Conservation (phyloP, 495 filamentous ascomycete species). For the Monascus purpureus region DNA sequence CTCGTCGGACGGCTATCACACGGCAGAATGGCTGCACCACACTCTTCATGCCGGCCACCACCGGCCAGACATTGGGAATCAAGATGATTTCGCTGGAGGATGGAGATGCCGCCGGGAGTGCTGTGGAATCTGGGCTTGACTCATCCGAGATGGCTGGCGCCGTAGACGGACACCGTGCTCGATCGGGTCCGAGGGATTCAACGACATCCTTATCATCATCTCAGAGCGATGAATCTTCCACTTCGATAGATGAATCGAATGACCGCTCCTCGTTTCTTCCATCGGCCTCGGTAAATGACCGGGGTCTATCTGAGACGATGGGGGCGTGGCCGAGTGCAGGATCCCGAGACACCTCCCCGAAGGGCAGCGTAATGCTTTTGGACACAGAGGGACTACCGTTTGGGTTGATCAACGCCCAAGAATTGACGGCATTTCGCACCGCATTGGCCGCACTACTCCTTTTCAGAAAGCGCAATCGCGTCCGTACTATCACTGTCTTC, state of each 20-base stretch:
- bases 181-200: constrained; percentile 9
- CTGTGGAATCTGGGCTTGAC: constrained; percentile 12
- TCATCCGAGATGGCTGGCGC: constrained; percentile 5
- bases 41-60: constrained; percentile 80
- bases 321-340: constrained; percentile 28
- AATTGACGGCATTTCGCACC: constrained; percentile 86
- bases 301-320: constrained; percentile 17
- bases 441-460: constrained; percentile 68
- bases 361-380: constrained; percentile 66
- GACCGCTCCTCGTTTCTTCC: constrained; percentile 15
- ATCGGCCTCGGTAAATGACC: constrained; percentile 22
- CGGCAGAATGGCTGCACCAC: constrained; percentile 63
- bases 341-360: constrained; percentile 47
- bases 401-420: constrained; percentile 71
- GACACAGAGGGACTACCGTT: constrained; percentile 51
- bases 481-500: constrained; percentile 68
- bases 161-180: constrained; percentile 4
- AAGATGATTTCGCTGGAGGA: constrained; percentile 46
- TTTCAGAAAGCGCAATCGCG: constrained; percentile 50
- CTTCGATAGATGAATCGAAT: constrained; percentile 18
- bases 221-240: constrained; percentile 25
- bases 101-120: constrained; percentile 19
- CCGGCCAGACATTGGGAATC: constrained; percentile 41
- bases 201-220: constrained; percentile 26
- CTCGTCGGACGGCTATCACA: constrained; percentile 57